Conservation (phyloP, 2,329 filamentous ascomycete species). For the Xylariaceae sp. region DNA sequence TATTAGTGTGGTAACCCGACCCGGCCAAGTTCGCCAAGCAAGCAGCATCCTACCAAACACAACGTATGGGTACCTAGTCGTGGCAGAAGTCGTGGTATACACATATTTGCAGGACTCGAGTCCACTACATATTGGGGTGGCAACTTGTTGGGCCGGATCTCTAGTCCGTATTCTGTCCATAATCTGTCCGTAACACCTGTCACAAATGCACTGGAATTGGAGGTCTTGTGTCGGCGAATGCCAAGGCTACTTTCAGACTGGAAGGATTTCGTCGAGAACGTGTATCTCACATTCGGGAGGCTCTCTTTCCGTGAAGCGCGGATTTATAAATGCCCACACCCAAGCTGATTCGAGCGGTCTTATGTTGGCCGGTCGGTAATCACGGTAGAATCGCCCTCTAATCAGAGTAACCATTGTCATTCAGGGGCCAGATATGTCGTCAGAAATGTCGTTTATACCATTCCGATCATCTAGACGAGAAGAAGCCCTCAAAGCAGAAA, state of each 20-base stretch:
- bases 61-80: no score
- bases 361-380: slow-evolving; percentile 5
- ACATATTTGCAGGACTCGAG: not conserved
- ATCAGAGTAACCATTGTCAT: slow-evolving; percentile 4
- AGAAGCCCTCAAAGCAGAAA: slow-evolving; percentile 34
- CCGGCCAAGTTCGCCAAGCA: no score
- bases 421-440: slow-evolving; percentile 16
- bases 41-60: no score
- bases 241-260: not conserved
- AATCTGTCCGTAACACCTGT: no score
- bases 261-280: not conserved
- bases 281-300: not conserved
- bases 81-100: not conserved
- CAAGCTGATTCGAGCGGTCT: slow-evolving; percentile 3
- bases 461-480: slow-evolving; percentile 36
- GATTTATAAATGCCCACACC: not conserved
- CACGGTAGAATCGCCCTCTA: slow-evolving; percentile 8
- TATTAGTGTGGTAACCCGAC: no score
- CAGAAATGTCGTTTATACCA: slow-evolving; percentile 33
- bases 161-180: no score
- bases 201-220: not conserved
- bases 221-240: not conserved
- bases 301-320: not conserved
- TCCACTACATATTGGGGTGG: not conserved
- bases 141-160: not conserved